Evolutionary conservation across 2,329 filamentous ascomycete genomes (phyloP).

Genomic region (Phoma sp.): DNA sequence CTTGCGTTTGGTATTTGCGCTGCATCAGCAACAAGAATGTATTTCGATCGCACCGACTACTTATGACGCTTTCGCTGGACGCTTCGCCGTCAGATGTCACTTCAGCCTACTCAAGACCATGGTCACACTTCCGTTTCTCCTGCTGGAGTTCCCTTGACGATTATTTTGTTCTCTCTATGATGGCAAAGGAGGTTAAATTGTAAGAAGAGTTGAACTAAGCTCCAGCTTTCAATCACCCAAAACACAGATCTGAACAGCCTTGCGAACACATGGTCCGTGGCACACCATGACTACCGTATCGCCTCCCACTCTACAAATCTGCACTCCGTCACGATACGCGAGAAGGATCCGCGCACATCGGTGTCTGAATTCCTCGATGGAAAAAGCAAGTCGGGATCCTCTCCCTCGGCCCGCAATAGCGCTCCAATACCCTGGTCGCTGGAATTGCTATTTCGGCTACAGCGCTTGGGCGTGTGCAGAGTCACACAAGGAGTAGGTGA

Average conservation of each 20-base stretch:
- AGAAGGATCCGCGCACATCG: neutral
- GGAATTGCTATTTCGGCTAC: slow-evolving; percentile 13
- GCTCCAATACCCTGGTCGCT: slow-evolving; percentile 13
- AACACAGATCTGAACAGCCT: neutral
- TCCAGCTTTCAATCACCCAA: neutral
- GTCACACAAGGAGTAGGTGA: slow-evolving; percentile 6
- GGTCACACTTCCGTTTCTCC: neutral
- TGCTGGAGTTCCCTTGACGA: neutral
- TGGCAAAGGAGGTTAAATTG: neutral
- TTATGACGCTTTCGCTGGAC: neutral
- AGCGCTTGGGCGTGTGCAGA: slow-evolving; percentile 7
- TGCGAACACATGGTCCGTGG: slow-evolving; percentile 1
- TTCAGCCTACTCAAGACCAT: too few species aligned
- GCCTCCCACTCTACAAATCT: neutral
- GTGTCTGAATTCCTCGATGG: neutral
- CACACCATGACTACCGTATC: neutral
- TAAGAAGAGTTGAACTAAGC: neutral
- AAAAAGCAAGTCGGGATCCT: slow-evolving; percentile 1
- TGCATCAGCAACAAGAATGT: neutral
- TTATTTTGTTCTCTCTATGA: neutral
- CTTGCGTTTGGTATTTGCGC: neutral
- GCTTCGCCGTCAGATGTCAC: neutral
- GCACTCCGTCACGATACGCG: neutral
- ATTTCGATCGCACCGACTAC: neutral
- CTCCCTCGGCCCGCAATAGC: slow-evolving; percentile 10